Base-by-base conservation (phyloP, 2,329 filamentous ascomycete genomes). In the Colletotrichum falcatum region DNA sequence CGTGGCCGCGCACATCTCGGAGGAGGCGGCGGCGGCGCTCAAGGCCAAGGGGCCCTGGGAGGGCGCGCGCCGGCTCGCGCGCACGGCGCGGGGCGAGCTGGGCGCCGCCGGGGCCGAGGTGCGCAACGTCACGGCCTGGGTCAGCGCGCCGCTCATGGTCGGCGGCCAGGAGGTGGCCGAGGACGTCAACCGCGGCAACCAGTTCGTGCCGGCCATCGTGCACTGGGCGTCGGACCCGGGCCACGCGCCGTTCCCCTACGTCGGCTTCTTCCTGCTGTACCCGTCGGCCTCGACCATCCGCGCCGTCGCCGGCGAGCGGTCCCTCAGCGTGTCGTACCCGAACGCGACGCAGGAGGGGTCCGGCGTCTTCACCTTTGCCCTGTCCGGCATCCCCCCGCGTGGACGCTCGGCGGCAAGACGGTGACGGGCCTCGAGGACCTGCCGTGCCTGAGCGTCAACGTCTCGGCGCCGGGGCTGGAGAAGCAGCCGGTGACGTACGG, bases 131-230 rank as follows among this genome's bases (percentile, higher is more conserved):
- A 81, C 81, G 0, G 81, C 82, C 1, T 85, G 82, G 83, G 59
- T 84, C 28, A 82, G 80, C 48, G 77, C 81, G 5, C 74, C 78
- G 11, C 73, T 85, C 51, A 84, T 84, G 82, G 81, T 84, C 23
- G 83, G 83, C 1, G 82, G 75, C 0, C 71, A 82, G 73, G 69
- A 77, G 23, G 75, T 84, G 1, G 76, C 75, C 6, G 82, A 84
- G 74, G 77, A 76, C 1, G 74, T 72, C 26, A 80, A 80, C 72
- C 76, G 82, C 7, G 80, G 81, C 1, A 72, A 80, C 37, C 81
- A 83, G 74, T 83, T 81, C 66, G 81, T 83, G 0, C 83, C 83
- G 2, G 82, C 82, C 4, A 83, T 84, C 42, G 82, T 83, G 0
- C 83, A 85, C 72, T 85, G 83, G 83, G 82, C 82, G 12, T 76